phyloP scores from a whole-genome alignment of 345 rosid genomes.

The Citrus sinensis region DVS_A1.0 CM039163.1:43163501-43164000 shows the following conservation, averaged over 20 bases:
- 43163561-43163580: conserved; percentile 57
- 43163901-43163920: neutral
- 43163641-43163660: conserved; percentile 51
- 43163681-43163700: conserved; percentile 44
- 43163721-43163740: conserved; percentile 56
- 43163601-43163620: conserved; percentile 61
- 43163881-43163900: neutral
- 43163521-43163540: conserved; percentile 50
- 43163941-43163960: too few species aligned
- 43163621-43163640: conserved; percentile 34
- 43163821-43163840: conserved; percentile 40
- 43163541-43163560: conserved; percentile 73
- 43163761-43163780: conserved; percentile 42
- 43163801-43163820: conserved; percentile 33
- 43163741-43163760: conserved; percentile 42
- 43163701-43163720: conserved; percentile 53
- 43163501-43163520: conserved; percentile 55
- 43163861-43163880: conserved; percentile 38
- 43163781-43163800: conserved; percentile 57
- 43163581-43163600: conserved; percentile 57
- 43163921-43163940: neutral
- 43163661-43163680: conserved; percentile 41
- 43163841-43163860: conserved; percentile 47
- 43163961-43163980: neutral
- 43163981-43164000: conserved; percentile 12